A percentile compares a stretch with the other conserved stretches of the same genome.
These are phyloP conservation scores for Pinus albicaulis DNA, from an alignment of 75 land plant genomes.

Conservation along the genomic window DNA sequence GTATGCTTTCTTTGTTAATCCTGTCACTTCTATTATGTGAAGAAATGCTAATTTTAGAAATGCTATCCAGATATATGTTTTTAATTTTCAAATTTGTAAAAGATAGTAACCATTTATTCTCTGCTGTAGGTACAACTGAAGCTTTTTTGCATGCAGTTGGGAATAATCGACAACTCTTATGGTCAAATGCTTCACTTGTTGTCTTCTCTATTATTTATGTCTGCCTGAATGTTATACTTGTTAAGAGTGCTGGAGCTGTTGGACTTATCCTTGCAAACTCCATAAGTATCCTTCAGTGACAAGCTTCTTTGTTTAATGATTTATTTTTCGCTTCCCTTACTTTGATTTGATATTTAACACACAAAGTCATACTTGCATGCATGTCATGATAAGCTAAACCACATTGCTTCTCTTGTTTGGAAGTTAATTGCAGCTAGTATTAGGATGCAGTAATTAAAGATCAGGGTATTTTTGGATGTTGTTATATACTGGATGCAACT, in stretches of 20 bases:
- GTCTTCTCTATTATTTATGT: conserved; percentile 70
- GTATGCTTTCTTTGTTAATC: background rate
- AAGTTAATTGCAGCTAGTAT: background rate
- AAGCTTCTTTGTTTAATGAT: background rate
- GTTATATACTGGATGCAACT: too few relatives aligned
- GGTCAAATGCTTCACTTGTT: conserved; percentile 71
- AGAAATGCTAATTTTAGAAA: background rate
- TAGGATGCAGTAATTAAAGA: background rate
- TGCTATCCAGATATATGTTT: background rate
- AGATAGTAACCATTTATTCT: background rate
- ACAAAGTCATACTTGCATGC: background rate
- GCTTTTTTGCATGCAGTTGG: conserved; percentile 94
- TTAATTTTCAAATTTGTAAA: background rate
- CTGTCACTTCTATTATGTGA: background rate
- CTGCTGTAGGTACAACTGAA: conserved; percentile 79
- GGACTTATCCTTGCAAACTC: conserved; percentile 88
- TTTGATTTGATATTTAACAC: background rate
- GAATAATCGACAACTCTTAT: conserved; percentile 57
- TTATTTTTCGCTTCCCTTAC: background rate
- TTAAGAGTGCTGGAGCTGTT: conserved; percentile 69
- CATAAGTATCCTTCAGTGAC: conserved; percentile 77
- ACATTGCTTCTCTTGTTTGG: background rate
- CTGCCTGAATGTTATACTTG: conserved; percentile 51
- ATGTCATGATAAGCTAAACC: background rate
- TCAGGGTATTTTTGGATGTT: background rate